These are phyloP conservation scores for Solanum dulcamara DNA, from an alignment of 257 asterid species.

Conservation along the genomic window DNA sequence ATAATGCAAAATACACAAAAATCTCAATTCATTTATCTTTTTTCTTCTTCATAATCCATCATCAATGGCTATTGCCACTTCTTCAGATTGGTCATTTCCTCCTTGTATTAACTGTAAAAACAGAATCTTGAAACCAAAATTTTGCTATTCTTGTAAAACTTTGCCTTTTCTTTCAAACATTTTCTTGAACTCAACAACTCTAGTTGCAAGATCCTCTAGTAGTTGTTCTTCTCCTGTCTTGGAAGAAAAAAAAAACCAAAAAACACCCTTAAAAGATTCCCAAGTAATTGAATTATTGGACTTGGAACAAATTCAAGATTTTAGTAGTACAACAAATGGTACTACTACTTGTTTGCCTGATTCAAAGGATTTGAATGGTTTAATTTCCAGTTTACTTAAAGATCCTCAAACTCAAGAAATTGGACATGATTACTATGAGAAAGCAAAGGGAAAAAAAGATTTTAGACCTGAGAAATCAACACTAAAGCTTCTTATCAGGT, in stretches of 20 bases:
- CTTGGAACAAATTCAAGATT: slow-evolving; percentile 24
- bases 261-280: slow-evolving; percentile 1
- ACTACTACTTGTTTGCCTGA: slow-evolving; percentile 8
- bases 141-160: slow-evolving; percentile 9
- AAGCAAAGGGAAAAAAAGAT: slow-evolving; percentile 33
- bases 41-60: slow-evolving; percentile 5
- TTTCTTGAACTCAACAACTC: slow-evolving; percentile 29
- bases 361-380: slow-evolving; percentile 37
- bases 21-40: not conserved
- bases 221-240: slow-evolving; percentile 49
- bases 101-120: slow-evolving; percentile 19
- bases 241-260: slow-evolving; percentile 14
- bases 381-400: slow-evolving; percentile 48
- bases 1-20: slow-evolving; percentile 8
- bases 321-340: not conserved
- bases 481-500: slow-evolving; percentile 55
- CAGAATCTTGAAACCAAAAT: slow-evolving; percentile 11
- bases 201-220: slow-evolving; percentile 33
- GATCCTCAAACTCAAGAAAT: slow-evolving; percentile 50
- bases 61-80: slow-evolving; percentile 37
- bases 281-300: slow-evolving; percentile 32
- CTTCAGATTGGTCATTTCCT: slow-evolving; percentile 49
- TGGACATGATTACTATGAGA: slow-evolving; percentile 44
- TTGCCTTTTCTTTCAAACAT: slow-evolving; percentile 29
- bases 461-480: slow-evolving; percentile 49